These are phyloP conservation scores for Fusarium sp. DNA, from an alignment of 2,329 filamentous ascomycete genomes.

Conservation along the genomic window DNA sequence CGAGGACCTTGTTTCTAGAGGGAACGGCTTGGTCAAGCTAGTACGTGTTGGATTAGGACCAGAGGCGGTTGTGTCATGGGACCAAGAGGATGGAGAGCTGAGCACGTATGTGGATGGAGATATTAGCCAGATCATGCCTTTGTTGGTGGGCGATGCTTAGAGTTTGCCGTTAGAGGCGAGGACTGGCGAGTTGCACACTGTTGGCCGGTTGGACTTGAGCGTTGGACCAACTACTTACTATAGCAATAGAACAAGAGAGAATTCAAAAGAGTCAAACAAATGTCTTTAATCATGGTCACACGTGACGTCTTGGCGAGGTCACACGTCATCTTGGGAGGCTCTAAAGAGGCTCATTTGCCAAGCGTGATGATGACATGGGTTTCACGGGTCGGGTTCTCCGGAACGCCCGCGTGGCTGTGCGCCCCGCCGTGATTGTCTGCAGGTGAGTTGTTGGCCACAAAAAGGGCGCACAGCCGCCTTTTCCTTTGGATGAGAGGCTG, in stretches of 20 bases:
- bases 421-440: conserved; percentile 13
- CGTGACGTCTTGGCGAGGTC: conserved; percentile 4
- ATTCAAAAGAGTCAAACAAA: neutral
- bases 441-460: neutral
- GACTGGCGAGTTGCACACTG: neutral
- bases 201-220: too few relatives aligned
- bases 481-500: neutral
- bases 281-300: neutral
- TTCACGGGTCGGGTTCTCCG: conserved; percentile 1
- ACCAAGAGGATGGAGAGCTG: conserved; percentile 30
- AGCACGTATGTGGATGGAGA: conserved; percentile 40
- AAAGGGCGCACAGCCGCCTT: conserved; percentile 1
- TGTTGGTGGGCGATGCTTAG: conserved; percentile 1
- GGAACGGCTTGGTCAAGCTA: conserved; percentile 26
- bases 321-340: conserved; percentile 14
- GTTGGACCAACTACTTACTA: neutral
- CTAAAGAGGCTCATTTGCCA: conserved; percentile 29
- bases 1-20: conserved; percentile 30
- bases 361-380: conserved; percentile 19
- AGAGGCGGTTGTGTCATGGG: conserved; percentile 37
- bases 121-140: conserved; percentile 6
- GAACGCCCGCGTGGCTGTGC: conserved; percentile 35
- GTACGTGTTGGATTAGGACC: conserved; percentile 33
- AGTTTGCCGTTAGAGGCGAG: neutral
- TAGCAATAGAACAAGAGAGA: neutral